Evolutionary conservation across 2,329 filamentous ascomycete genomes (phyloP).

Genomic region (Daldinia eschscholtzii): DNA sequence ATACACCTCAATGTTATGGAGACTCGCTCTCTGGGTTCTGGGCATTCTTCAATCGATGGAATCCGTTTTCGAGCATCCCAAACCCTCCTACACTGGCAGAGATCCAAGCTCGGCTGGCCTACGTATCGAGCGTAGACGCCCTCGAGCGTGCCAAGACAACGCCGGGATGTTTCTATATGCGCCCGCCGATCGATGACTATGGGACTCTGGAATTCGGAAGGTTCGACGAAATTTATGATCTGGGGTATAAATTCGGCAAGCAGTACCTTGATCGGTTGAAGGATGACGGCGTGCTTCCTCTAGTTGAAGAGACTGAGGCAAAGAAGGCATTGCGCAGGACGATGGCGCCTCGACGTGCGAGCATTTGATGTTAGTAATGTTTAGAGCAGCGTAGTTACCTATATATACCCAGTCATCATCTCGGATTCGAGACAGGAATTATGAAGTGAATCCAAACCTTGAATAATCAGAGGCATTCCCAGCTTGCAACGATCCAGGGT

Average conservation of each 20-base stretch:
- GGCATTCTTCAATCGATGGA: slow-evolving; percentile 96
- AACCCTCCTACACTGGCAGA: slow-evolving; percentile 96
- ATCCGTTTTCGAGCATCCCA: slow-evolving; percentile 87
- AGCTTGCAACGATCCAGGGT: not conserved
- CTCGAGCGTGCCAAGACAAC: slow-evolving; percentile 92
- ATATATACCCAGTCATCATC: slow-evolving; percentile 1
- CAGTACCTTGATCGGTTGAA: slow-evolving; percentile 82
- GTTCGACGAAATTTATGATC: slow-evolving; percentile 94
- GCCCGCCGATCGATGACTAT: slow-evolving; percentile 92
- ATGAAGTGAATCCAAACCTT: not conserved
- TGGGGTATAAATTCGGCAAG: slow-evolving; percentile 89
- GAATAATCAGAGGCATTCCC: not conserved
- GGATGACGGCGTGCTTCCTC: slow-evolving; percentile 79
- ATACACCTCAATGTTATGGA: slow-evolving; percentile 91
- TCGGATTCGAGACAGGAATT: not conserved
- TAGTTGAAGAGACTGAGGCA: slow-evolving; percentile 79
- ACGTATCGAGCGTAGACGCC: slow-evolving; percentile 94
- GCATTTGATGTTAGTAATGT: slow-evolving; percentile 65
- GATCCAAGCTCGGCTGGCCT: slow-evolving; percentile 94
- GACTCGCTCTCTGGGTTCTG: slow-evolving; percentile 95
- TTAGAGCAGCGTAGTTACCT: not conserved
- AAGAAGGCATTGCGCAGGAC: slow-evolving; percentile 82
- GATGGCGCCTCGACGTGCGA: slow-evolving; percentile 82
- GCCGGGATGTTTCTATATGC: slow-evolving; percentile 94
- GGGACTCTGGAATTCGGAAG: slow-evolving; percentile 96